Evolutionary conservation across 805 yeast genomes (phyloP), one percentile per base, ranked within the genome.

Genomic region (Yamadazyma sp.): DNA sequence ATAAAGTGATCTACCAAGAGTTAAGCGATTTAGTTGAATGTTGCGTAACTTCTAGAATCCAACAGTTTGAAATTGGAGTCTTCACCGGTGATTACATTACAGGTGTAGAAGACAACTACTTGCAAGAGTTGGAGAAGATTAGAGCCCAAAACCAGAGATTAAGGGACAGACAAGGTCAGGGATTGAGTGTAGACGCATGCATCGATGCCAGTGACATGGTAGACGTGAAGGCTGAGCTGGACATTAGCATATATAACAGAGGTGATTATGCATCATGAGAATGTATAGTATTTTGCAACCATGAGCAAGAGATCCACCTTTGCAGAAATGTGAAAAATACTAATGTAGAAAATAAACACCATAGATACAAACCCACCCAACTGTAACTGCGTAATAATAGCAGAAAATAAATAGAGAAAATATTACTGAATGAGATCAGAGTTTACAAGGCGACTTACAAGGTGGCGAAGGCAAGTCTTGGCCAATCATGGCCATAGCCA

Each of bases 41-140:
- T 54, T 89, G 96, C 62, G 63, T 68, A 44, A 64, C 77, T 3
- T 69, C 54, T 10, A 38, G 54, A 11, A 69, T 84, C 42, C 67
- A 70, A 17, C 76, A 82, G 26, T 93, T 89, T 53, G 99, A 93
- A 67, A 90, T 87, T 37, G 99, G 99, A 60, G 99, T 93, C 10
- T 93, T 93, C 63, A 93, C 95, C 8, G 99, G 99, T 33, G 65
- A 80, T 44, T 93, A 93, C 60, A 81, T 91, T 43, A 93, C 99
- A n/a, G 98, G 98, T 37, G 83, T 81, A 30, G 96, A 88, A 60
- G 83, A 84, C 53, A 77, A 77, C 32, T 90, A 91, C 60, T 62
- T 93, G 41, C 78, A 77, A 47, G 90, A 85, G 58, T 75, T 93
- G 46, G 98, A 90, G 62, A 71, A 73, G 47, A 78, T 87, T 41